Base-by-base conservation (phyloP, 441 rosid species). In the Gossypium lobatum region DNA sequence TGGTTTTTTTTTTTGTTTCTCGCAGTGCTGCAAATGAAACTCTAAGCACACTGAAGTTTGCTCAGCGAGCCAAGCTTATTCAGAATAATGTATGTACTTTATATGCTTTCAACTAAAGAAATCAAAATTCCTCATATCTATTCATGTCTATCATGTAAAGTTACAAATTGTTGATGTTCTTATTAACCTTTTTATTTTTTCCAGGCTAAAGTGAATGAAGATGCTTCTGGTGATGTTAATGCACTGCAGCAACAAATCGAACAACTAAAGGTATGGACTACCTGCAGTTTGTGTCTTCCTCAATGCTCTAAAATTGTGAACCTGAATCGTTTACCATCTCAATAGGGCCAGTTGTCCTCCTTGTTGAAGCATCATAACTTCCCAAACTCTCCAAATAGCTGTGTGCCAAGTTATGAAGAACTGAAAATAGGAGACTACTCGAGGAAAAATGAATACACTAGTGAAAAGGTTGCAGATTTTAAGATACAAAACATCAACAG, bases 1-100 rank as follows among this genome's bases (percentile, higher is more conserved):
- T 53, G 52, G 73, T 50, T 79, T 73, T 61, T 53, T 71, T 57
- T 63, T 64, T 57, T 58, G 70, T 57, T 64, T 63, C 71, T 80
- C 79, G 81, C 93, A 94, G 98, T 80, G 89, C 97, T 71, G 85
- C 90, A 25, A 87, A 81, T 85, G 98, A 94, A 89, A 94, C 97
- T 34, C 82, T 94, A 71, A 92, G 97, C 87, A 94, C 98, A 64
- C 83, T 94, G 77, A 94, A 94, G 86, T 94, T 94, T 80, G 97
- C 97, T 14, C 98, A 92, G 83, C 95, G 98, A 76, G 97, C 97
- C 60, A 94, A 94, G 86, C 93, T 94, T 80, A 94, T 94, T 78
- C 97, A 91, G 85, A 94, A 94, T 80, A 88, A 94, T 76, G 98
- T 92, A 89, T 55, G 63, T 77, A 26, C 57, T 71, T 79, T 42